These are phyloP conservation scores for Blastobotrys niveus DNA, from an alignment of 1,139 yeast species.

Conservation along the genomic window DNA sequence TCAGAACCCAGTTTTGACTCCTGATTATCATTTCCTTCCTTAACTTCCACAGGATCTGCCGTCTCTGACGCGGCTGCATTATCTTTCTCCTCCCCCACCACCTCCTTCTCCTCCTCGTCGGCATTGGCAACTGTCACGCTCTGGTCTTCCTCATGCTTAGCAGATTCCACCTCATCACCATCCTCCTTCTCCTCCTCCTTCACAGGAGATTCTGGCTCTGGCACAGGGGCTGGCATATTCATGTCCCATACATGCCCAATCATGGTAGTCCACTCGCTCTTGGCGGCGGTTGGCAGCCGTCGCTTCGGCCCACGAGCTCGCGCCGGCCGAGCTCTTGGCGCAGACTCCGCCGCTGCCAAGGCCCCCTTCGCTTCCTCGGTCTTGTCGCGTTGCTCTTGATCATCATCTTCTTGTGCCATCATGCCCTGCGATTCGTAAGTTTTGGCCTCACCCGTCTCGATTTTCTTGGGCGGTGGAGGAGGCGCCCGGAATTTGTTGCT, in stretches of 20 bases:
- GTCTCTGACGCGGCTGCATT: too few species aligned
- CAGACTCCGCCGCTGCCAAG: conserved; percentile 21
- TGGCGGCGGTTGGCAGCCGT: conserved; percentile 54
- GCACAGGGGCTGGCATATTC: conserved; percentile 2
- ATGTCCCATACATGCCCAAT: conserved; percentile 27
- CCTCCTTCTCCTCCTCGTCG: too few species aligned
- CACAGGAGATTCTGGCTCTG: too few species aligned
- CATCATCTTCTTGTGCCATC: conserved; percentile 16
- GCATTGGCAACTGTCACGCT: too few species aligned
- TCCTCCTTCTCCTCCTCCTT: too few species aligned
- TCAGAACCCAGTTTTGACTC: too few species aligned
- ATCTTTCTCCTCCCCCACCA: too few species aligned
- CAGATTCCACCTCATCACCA: too few species aligned
- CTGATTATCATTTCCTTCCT: too few species aligned
- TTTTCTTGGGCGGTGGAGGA: conserved; percentile 23
- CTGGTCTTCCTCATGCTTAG: too few species aligned
- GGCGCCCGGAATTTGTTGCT: conserved; percentile 28
- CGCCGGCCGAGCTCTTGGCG: conserved; percentile 42
- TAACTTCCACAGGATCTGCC: too few species aligned
- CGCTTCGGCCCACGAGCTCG: conserved; percentile 75
- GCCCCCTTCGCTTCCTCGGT: conserved; percentile 17
- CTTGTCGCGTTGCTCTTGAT: conserved; percentile 18
- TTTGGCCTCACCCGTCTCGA: conserved; percentile 18
- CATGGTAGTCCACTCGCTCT: conserved; percentile 25
- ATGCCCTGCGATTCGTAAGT: conserved; percentile 20